Evolutionary conservation across 371 early-diverging fungal species (phyloP).

Genomic region (Chytridium lagenaria): DNA sequence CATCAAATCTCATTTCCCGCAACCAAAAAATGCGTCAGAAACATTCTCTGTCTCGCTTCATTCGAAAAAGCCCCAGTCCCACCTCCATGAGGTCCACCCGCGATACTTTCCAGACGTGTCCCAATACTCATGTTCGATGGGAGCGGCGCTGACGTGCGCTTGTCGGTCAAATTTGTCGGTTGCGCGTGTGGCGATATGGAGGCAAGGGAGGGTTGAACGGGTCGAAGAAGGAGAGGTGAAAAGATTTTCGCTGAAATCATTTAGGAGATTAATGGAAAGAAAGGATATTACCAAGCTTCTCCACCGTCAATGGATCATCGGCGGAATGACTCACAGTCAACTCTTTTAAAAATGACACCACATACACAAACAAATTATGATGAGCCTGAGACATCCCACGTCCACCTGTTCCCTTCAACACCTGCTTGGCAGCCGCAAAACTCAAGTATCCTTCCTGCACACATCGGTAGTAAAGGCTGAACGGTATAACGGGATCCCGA

Average conservation of each 20-base stretch:
- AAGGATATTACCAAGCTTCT: conserved; percentile 54
- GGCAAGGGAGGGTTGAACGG: not conserved
- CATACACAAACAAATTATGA: conserved; percentile 75
- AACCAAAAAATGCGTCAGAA: conserved; percentile 45
- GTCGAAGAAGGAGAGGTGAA: conserved; percentile 38
- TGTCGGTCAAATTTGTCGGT: not conserved
- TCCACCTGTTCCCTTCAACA: conserved; percentile 46
- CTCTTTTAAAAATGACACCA: conserved; percentile 76
- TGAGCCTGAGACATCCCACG: conserved; percentile 64
- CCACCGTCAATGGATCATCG: conserved; percentile 46
- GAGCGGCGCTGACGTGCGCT: not conserved
- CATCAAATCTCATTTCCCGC: not conserved
- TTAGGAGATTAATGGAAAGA: not conserved
- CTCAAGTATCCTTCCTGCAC: conserved; percentile 63
- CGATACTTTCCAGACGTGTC: not conserved
- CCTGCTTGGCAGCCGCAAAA: conserved; percentile 54
- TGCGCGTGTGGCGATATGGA: not conserved
- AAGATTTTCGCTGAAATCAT: conserved; percentile 41
- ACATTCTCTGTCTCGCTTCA: conserved; percentile 37
- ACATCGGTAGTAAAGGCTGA: conserved; percentile 62
- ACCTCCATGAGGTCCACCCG: conserved; percentile 15
- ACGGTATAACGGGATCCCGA: conserved; percentile 78
- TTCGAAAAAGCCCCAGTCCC: conserved; percentile 30
- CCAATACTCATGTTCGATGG: not conserved
- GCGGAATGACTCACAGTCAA: conserved; percentile 57